Conservation (phyloP, 768 basidiomycete genomes). For the Leccinum incarnatum region DNA sequence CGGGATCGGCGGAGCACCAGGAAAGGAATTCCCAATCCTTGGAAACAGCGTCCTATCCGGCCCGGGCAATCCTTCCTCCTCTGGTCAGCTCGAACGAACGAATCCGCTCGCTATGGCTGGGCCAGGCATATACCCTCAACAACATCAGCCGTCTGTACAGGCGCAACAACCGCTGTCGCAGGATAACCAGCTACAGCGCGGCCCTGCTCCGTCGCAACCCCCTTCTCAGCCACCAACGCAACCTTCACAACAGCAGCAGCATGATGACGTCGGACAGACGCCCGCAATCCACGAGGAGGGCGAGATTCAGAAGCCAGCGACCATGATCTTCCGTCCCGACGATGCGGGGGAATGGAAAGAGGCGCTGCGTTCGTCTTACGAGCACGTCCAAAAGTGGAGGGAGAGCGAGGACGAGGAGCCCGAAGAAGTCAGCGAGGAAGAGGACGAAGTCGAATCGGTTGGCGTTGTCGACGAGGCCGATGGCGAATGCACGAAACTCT, state of each 20-base stretch:
- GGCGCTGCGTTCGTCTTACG: constrained; percentile 63
- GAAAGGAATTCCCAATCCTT: constrained; percentile 64
- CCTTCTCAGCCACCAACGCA: constrained; percentile 22
- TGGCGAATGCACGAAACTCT: constrained; percentile 68
- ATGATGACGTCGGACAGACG: constrained; percentile 15
- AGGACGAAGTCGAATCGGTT: constrained; percentile 55
- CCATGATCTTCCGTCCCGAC: constrained; percentile 86
- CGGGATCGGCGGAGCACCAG: constrained; percentile 14
- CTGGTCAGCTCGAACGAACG: constrained; percentile 52
- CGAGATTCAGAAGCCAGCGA: constrained; percentile 35
- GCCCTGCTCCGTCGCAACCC: constrained; percentile 34
- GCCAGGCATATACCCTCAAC: constrained; percentile 42
- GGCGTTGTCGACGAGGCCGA: constrained; percentile 62
- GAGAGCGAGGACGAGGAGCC: constrained; percentile 59
- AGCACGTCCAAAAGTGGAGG: constrained; percentile 37
- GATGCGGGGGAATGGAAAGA: constrained; percentile 87
- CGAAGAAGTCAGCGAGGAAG: constrained; percentile 68
- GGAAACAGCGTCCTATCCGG: constrained; percentile 44
- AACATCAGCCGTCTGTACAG: constrained; percentile 28
- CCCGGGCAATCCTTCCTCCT: constrained; percentile 15
- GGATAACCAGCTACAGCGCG: constrained; percentile 29
- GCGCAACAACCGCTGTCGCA: constrained; percentile 29
- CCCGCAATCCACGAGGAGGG: constrained; percentile 14
- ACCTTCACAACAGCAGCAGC: constrained; percentile 17
- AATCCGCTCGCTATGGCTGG: constrained; percentile 35